These are phyloP conservation scores for Hibiscus mutabilis DNA, from an alignment of 345 rosid species.

Conservation along the genomic window DNA sequence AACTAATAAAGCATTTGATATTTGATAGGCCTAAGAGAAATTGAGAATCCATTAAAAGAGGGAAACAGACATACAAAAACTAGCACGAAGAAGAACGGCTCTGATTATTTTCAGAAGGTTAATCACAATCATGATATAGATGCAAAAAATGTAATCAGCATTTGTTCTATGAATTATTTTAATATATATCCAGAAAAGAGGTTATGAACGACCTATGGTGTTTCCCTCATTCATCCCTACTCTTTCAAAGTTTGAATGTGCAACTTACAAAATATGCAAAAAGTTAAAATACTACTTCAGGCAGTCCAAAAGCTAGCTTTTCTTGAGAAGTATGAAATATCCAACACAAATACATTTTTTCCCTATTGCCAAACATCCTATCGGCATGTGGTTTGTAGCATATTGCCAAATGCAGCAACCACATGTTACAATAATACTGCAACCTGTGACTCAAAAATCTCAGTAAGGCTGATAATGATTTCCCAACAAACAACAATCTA, in stretches of 20 bases:
- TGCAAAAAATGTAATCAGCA: neutral
- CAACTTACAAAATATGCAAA: neutral
- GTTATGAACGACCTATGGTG: neutral
- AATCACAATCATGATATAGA: neutral
- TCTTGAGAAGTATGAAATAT: neutral
- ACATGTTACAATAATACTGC: neutral
- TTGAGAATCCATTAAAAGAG: neutral
- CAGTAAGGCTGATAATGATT: neutral
- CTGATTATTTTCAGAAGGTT: neutral
- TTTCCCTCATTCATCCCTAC: neutral
- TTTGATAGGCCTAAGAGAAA: neutral
- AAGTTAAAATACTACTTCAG: neutral
- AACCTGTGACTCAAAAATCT: neutral
- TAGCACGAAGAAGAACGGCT: neutral
- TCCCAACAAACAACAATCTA: neutral
- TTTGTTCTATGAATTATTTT: neutral
- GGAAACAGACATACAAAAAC: neutral
- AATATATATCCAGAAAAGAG: neutral
- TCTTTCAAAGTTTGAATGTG: constrained; percentile 3
- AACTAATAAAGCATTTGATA: neutral
- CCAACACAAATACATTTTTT: neutral
- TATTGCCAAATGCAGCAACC: neutral
- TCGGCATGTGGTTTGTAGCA: neutral
- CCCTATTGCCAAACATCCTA: neutral
- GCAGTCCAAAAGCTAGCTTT: neutral